Percentiles rank a stretch among this genome's conserved stretches.
These are phyloP conservation scores for Annulohypoxylon bovei DNA, from an alignment of 495 filamentous ascomycete genomes.

Conservation along the genomic window DNA sequence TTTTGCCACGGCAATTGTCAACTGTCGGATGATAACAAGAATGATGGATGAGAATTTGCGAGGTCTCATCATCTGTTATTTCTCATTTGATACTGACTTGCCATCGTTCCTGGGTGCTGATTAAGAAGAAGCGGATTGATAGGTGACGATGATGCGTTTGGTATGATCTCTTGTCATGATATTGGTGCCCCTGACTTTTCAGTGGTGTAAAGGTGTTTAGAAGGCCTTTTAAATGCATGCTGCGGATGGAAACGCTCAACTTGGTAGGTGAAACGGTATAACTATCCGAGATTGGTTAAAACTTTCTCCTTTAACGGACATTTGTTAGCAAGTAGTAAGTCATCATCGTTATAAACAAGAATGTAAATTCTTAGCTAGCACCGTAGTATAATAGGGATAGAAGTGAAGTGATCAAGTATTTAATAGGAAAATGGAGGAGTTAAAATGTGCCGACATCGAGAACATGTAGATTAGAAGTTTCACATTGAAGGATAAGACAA, in stretches of 20 bases:
- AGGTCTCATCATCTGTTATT: background rate
- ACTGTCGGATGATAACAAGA: background rate
- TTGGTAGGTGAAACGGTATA: slow-evolving; percentile 28
- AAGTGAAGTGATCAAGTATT: background rate
- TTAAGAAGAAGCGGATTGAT: slow-evolving; percentile 12
- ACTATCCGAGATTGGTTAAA: slow-evolving; percentile 22
- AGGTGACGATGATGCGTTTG: slow-evolving; percentile 14
- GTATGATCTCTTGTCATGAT: slow-evolving; percentile 3
- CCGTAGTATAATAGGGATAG: background rate
- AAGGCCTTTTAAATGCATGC: slow-evolving; percentile 25
- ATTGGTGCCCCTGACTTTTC: slow-evolving; percentile 2
- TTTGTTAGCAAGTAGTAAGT: background rate
- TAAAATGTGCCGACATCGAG: slow-evolving; percentile 9
- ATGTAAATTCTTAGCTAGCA: background rate
- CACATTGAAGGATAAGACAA: background rate
- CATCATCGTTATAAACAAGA: background rate
- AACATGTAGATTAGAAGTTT: slow-evolving; percentile 6
- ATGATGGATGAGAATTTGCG: background rate
- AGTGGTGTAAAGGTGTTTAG: background rate
- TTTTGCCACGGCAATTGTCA: background rate
- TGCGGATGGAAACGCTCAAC: slow-evolving; percentile 28
- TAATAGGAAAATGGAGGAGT: background rate
- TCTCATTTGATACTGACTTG: background rate
- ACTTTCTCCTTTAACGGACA: slow-evolving; percentile 4
- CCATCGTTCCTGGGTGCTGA: background rate